Evolutionary conservation across 2,329 filamentous ascomycete species (phyloP).

Genomic region (Trichoderma oligosporum): DNA sequence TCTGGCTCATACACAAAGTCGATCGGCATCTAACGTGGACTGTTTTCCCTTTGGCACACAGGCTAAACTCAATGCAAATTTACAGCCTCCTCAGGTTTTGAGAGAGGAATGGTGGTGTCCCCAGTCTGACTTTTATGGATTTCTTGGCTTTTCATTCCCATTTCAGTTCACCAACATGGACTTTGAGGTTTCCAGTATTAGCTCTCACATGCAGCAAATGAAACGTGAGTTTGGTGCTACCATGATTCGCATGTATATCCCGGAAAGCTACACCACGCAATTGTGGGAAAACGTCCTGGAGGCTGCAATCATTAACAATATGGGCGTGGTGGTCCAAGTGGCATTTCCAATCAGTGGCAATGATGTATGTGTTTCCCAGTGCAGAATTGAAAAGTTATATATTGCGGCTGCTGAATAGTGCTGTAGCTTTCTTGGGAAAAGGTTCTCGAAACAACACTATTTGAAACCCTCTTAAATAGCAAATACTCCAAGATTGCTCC

Average conservation of each 20-base stretch:
- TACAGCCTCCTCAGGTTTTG: conserved; percentile 12
- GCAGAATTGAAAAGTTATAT: not conserved
- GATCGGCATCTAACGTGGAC: conserved; percentile 1
- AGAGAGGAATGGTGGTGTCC: conserved; percentile 23
- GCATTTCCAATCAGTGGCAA: conserved; percentile 19
- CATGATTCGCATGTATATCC: conserved; percentile 24
- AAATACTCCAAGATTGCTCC: conserved; percentile 19
- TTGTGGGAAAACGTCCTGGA: conserved; percentile 22
- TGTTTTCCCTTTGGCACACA: conserved; percentile 22
- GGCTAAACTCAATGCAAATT: conserved; percentile 16
- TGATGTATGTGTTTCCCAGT: conserved; percentile 17
- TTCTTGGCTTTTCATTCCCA: conserved; percentile 23
- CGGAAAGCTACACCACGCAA: conserved; percentile 17
- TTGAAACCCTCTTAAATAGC: conserved; percentile 3
- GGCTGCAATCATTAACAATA: conserved; percentile 23
- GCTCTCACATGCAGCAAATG: conserved; percentile 19
- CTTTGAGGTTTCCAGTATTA: conserved; percentile 15
- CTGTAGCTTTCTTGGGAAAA: conserved; percentile 12
- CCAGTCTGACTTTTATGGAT: conserved; percentile 21
- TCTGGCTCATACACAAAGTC: not conserved
- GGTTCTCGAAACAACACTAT: not conserved
- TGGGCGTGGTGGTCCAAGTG: conserved; percentile 22
- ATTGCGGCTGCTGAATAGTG: not conserved
- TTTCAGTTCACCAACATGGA: conserved; percentile 21
- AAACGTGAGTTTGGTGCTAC: conserved; percentile 23